phyloP scores from a whole-genome alignment of 1,284 basidiomycete genomes.

The Rhodotorula sp. region DNA sequence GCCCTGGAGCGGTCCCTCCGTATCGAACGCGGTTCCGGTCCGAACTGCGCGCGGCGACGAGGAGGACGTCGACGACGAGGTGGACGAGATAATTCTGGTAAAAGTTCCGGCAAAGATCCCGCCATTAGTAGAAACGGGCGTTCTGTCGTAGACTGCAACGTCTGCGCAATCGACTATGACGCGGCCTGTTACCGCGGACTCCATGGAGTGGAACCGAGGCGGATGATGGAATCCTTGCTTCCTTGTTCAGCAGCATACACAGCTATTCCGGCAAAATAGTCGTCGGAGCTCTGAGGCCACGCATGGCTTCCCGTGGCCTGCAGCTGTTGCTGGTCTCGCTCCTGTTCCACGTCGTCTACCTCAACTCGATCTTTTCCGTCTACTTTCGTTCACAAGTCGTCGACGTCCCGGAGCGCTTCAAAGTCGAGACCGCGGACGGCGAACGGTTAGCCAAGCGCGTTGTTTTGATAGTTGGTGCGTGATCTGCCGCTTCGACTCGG shows the following conservation, averaged over 20 bases:
- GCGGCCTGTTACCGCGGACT: background rate
- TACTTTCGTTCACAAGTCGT: slow-evolving; percentile 66
- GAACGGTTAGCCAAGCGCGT: slow-evolving; percentile 68
- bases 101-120: background rate
- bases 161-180: background rate
- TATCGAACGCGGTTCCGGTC: background rate
- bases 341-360: slow-evolving; percentile 69
- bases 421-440: slow-evolving; percentile 42
- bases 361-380: slow-evolving; percentile 78
- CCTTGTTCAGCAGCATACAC: background rate
- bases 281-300: background rate
- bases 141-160: background rate
- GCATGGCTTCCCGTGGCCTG: background rate
- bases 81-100: background rate
- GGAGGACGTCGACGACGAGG: background rate
- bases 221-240: too few relatives aligned
- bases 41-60: background rate
- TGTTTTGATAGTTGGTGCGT: slow-evolving; percentile 54
- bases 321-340: slow-evolving; percentile 60
- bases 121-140: too few relatives aligned
- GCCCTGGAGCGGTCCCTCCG: background rate
- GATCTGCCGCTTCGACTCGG: background rate
- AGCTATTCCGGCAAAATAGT: background rate
- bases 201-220: background rate
- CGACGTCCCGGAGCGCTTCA: slow-evolving; percentile 16